These are phyloP conservation scores for Wickerhamiella domercqiae DNA, from an alignment of 805 yeast species.

Conservation along the genomic window DNA sequence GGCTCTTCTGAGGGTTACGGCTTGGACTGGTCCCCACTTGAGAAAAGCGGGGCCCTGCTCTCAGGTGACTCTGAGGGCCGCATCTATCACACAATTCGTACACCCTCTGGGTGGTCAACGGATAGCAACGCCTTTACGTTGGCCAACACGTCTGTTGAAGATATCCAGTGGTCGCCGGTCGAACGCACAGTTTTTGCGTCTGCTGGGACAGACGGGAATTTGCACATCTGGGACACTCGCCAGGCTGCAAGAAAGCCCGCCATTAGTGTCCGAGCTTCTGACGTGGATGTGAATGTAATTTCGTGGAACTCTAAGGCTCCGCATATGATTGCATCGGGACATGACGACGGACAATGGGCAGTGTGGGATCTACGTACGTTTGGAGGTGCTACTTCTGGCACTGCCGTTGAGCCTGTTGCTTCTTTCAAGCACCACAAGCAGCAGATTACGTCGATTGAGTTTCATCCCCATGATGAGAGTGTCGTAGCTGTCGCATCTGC, in stretches of 20 bases:
- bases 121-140: slow-evolving; percentile 60
- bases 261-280: slow-evolving; percentile 62
- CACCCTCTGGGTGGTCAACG: slow-evolving; percentile 64
- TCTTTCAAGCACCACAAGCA: slow-evolving; percentile 89
- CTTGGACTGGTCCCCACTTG: slow-evolving; percentile 86
- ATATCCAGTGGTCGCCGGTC: slow-evolving; percentile 88
- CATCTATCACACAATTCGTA: slow-evolving; percentile 62
- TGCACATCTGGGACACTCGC: slow-evolving; percentile 94
- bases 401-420: slow-evolving; percentile 86
- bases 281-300: slow-evolving; percentile 73
- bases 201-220: slow-evolving; percentile 79
- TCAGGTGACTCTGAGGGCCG: slow-evolving; percentile 85
- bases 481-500: slow-evolving; percentile 91
- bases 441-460: slow-evolving; percentile 82
- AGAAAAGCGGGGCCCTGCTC: slow-evolving; percentile 61
- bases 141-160: slow-evolving; percentile 59
- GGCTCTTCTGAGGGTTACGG: slow-evolving; percentile 98
- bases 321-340: slow-evolving; percentile 85
- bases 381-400: slow-evolving; percentile 34
- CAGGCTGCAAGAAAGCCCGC: slow-evolving; percentile 87
- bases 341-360: slow-evolving; percentile 94
- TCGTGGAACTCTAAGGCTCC: slow-evolving; percentile 86
- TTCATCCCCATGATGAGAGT: slow-evolving; percentile 91
- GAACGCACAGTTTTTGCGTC: slow-evolving; percentile 93
- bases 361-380: slow-evolving; percentile 93